These are phyloP conservation scores for Populus pruinosa DNA, from an alignment of 345 rosid species.

Conservation along the genomic window DNA sequence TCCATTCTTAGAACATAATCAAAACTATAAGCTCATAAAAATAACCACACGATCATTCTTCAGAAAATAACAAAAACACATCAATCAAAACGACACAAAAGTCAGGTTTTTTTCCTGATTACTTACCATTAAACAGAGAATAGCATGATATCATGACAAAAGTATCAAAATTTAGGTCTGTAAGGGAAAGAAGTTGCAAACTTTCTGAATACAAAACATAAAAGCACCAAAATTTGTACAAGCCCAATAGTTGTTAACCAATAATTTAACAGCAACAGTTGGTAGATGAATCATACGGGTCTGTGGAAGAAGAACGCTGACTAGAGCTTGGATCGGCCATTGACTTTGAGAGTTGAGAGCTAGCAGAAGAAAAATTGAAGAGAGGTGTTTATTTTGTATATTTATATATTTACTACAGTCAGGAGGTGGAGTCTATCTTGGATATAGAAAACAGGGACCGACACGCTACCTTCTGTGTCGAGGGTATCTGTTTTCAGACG, in stretches of 20 bases:
- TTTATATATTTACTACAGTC: too few species aligned
- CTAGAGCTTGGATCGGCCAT: conserved; percentile 23
- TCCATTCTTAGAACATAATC: background rate
- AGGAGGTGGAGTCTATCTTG: too few species aligned
- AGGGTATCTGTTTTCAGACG: too few species aligned
- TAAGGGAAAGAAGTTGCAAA: background rate
- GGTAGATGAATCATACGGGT: conserved; percentile 5
- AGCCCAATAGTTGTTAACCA: too few species aligned
- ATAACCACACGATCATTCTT: background rate
- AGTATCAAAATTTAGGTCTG: too few species aligned
- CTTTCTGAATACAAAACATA: background rate
- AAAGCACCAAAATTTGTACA: background rate
- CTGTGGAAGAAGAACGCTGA: conserved; percentile 5
- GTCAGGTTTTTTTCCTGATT: background rate
- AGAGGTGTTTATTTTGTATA: too few species aligned
- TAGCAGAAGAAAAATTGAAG: background rate
- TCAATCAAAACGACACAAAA: background rate
- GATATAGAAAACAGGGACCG: too few species aligned
- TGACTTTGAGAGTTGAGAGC: background rate
- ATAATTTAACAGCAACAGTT: background rate
- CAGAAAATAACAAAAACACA: background rate
- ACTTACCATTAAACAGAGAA: background rate
- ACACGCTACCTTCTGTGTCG: too few species aligned
- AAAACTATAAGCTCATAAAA: background rate
- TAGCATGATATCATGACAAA: background rate